Evolutionary conservation across 345 rosid genomes (phyloP).

Genomic region (Arabidopsis suecica): DNA sequence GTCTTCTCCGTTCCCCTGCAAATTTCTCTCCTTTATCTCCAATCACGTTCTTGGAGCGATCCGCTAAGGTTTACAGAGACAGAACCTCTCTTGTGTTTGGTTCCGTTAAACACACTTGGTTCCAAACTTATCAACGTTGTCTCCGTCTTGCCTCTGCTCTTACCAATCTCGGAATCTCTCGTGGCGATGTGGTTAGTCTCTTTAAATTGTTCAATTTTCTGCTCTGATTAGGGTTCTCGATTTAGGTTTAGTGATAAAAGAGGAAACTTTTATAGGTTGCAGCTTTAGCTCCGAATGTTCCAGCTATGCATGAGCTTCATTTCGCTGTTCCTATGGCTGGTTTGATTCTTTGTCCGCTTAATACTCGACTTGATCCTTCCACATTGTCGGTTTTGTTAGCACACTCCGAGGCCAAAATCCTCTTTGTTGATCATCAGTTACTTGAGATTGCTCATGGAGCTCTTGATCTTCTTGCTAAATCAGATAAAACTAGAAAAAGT

Average conservation of each 20-base stretch:
- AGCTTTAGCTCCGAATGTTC: slow-evolving; percentile 68
- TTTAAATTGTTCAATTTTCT: not conserved
- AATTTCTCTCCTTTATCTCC: slow-evolving; percentile 73
- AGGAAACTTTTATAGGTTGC: slow-evolving; percentile 57
- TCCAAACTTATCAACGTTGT: slow-evolving; percentile 67
- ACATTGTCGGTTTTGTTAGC: slow-evolving; percentile 58
- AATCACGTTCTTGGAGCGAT: slow-evolving; percentile 70
- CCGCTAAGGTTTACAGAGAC: slow-evolving; percentile 72
- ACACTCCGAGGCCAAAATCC: slow-evolving; percentile 64
- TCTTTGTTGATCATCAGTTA: slow-evolving; percentile 65
- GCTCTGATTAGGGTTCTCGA: not conserved
- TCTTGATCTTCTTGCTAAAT: slow-evolving; percentile 53
- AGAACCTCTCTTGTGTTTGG: slow-evolving; percentile 64
- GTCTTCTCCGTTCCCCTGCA: slow-evolving; percentile 62
- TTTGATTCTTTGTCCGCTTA: slow-evolving; percentile 73
- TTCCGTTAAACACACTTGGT: slow-evolving; percentile 58
- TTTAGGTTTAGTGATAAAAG: slow-evolving; percentile 5
- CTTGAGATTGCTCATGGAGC: slow-evolving; percentile 61
- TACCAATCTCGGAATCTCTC: slow-evolving; percentile 58
- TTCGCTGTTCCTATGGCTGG: slow-evolving; percentile 89
- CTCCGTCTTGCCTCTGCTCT: slow-evolving; percentile 76
- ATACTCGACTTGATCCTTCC: slow-evolving; percentile 61
- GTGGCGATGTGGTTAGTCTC: slow-evolving; percentile 70
- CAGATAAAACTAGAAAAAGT: slow-evolving; percentile 35
- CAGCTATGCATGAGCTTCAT: slow-evolving; percentile 83